Base-by-base conservation (phyloP, 805 yeast species). In the Torulaspora indica region DNA sequence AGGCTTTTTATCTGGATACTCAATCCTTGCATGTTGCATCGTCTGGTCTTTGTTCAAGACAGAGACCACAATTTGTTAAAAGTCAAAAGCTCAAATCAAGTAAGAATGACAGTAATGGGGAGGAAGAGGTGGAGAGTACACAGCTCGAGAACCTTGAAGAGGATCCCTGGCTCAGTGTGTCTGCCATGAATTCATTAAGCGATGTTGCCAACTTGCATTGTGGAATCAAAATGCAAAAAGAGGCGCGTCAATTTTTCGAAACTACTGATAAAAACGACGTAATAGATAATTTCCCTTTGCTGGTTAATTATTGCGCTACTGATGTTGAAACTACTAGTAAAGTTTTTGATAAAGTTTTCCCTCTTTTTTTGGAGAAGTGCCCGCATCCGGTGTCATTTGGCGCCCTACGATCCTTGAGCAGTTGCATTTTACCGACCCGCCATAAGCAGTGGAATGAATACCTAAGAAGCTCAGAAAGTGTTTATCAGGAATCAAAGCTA, bases 351-450 rank as follows among this genome's bases (percentile, higher is more conserved):
- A 78, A 78, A 46, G 76, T 89, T 0, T 77, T 81, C 25, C 96
- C 96, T 1, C 67, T 69, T 28, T 93, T 86, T 57, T 62, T 76
- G 22, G 56, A 69, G 25, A 75, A 78, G 40, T 79, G 90, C 35
- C 96, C 98, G 0, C 98, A 93, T 64, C 97, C 98, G 0, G 95
- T 91, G 2, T 85, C 95, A 12, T 84, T 90, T 68, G 90, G 93
- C 0, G 96, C 96, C 2, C 68, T 93, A 35, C 73, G 83, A 52
- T 82, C 79, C 44, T 69, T 93, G 57, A 81, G 89, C 8, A 74
- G 82, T 15, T 76, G 85, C 35, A 77, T 90, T 38, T 66, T 95
- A 32, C 96, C 99, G 1, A 82, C 95, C 0, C 78, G 84, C 13
- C 62, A 60, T 15, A 63, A 74, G 10, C 55, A 67, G 10, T 93